phyloP scores from a whole-genome alignment of 1,284 basidiomycete genomes.

The Heterobasidion parviporum region DNA sequence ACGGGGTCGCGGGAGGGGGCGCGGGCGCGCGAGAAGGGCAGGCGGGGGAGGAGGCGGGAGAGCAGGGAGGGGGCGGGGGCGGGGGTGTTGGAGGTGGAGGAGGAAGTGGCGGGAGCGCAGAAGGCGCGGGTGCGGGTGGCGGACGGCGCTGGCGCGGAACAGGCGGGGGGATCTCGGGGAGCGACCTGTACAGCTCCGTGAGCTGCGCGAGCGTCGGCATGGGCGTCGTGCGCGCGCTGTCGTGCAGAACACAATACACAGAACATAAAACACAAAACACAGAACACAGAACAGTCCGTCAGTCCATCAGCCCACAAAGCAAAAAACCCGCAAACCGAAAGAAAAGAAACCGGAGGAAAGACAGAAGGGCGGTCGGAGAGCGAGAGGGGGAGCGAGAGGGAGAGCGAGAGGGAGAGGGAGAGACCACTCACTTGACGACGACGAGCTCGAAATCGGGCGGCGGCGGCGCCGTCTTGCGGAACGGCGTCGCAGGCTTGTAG shows the following conservation, averaged over 20 bases:
- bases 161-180: slow-evolving; percentile 51
- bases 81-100: too few species aligned
- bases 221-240: slow-evolving; percentile 62
- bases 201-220: slow-evolving; percentile 70
- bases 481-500: slow-evolving; percentile 86
- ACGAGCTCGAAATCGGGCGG: slow-evolving; percentile 85
- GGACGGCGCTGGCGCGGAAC: slow-evolving; percentile 36
- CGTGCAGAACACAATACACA: neutral
- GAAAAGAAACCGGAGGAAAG: neutral
- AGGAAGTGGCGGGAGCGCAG: too few species aligned
- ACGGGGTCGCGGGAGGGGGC: too few species aligned
- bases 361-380: neutral
- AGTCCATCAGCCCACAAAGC: neutral
- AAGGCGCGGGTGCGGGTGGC: slow-evolving; percentile 9
- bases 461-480: slow-evolving; percentile 72
- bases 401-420: neutral
- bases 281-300: neutral
- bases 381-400: neutral
- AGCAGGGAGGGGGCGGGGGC: neutral
- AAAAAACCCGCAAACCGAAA: neutral
- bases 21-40: too few species aligned
- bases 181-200: slow-evolving; percentile 48
- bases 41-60: neutral
- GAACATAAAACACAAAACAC: too few species aligned
- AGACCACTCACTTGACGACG: slow-evolving; percentile 65